Evolutionary conservation across 2,329 filamentous ascomycete species (phyloP), one percentile per base, ranked within the genome.

Genomic region (Penicillium hesseltinei): DNA sequence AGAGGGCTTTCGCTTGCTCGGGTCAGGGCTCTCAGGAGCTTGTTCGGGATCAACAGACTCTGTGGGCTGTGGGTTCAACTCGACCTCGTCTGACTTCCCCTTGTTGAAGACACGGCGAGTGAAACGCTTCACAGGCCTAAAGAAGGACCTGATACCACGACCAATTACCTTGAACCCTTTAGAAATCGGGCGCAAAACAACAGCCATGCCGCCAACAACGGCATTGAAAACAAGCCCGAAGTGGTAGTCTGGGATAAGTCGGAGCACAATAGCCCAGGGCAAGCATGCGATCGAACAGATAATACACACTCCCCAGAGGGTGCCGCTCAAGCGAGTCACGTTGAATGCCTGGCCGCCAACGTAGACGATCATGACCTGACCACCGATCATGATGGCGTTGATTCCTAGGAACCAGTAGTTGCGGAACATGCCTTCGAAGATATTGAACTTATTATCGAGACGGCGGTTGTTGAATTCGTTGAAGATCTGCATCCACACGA

Each of bases 401-500:
- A 97, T 97, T 39, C 77, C 83, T 38, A 95, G 84, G 78, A 97
- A 97, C 81, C 95, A 96, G 77, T 83, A 89, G 74, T 97, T 97
- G 71, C 84, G 84, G 27, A 82, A 82, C 58, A 97, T 84, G 54
- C 91, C 91, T 71, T 97, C 93, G 60, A 97, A 93, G 61, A 97
- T 92, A 76, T 97, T 97, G 81, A 96, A 92, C 54, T 87, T 84
- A 76, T 97, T 97, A 74, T 97, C 93, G 54, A 97, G 82, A 13
- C 93, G 91, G 58, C 93, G 91, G 77, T 96, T 96, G 80, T 97
- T 97, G 84, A 95, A 90, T 71, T 96, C 89, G 76, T 97, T 97
- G 80, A 97, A 97, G 67, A 97, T 95, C 69, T 97, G 93, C 92
- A 97, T 97, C 93, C 93, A 97, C 52, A 97, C 93, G 71, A 97